Evolutionary conservation across 441 rosid species (phyloP).

Genomic region (Erodium texanum): DNA sequence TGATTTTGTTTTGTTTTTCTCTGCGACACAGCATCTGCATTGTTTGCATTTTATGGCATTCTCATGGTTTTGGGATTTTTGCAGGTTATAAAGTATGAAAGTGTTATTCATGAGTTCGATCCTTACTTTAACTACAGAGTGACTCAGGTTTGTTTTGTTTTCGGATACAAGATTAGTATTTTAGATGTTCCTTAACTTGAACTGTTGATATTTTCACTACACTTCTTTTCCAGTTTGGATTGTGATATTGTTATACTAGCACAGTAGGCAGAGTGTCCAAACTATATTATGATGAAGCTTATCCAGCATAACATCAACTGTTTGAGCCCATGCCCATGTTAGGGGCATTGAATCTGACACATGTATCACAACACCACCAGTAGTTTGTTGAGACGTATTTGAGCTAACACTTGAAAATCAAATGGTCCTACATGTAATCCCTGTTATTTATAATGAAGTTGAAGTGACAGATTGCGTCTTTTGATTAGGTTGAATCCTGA

Average conservation of each 20-base stretch:
- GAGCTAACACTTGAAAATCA: neutral
- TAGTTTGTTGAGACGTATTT: neutral
- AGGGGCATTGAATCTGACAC: neutral
- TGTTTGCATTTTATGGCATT: neutral
- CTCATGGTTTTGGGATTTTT: slow-evolving; percentile 16
- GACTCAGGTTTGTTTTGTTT: slow-evolving; percentile 57
- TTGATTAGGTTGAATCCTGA: neutral
- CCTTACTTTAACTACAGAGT: slow-evolving; percentile 98
- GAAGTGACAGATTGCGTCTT: neutral
- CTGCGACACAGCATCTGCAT: neutral
- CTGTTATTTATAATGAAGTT: neutral
- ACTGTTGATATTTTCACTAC: neutral
- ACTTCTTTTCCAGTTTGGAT: neutral
- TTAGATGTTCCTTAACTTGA: neutral
- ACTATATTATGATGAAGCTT: neutral
- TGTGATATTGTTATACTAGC: neutral
- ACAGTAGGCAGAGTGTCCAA: neutral
- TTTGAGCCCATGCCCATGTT: neutral
- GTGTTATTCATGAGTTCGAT: slow-evolving; percentile 97
- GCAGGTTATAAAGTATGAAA: slow-evolving; percentile 96
- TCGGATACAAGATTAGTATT: neutral
- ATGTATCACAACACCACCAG: neutral
- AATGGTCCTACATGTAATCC: neutral
- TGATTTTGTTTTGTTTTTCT: neutral
- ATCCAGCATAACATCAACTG: neutral